Percentiles rank a stretch among this genome's conserved stretches.
These are phyloP conservation scores for Hamamelis virginiana DNA, from an alignment of 164 flowering plant species.

Conservation along the genomic window DNA sequence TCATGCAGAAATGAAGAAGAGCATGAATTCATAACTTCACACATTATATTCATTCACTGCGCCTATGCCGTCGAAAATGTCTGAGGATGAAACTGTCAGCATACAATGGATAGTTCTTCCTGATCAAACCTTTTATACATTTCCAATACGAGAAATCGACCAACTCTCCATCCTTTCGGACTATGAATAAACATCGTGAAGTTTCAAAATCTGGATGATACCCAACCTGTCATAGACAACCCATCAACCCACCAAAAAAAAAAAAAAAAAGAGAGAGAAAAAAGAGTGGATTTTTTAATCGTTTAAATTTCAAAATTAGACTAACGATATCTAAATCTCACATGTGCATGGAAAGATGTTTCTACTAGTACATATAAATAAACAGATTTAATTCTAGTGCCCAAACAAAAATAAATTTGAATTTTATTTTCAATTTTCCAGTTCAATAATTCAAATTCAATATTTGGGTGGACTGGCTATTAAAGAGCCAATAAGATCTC, in stretches of 20 bases:
- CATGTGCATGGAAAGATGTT: too few species aligned
- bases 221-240: conserved; percentile 50
- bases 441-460: too few species aligned
- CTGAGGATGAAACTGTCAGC: conserved; percentile 79
- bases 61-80: conserved; percentile 58
- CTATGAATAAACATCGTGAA: conserved; percentile 90
- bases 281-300: too few species aligned
- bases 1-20: too few species aligned
- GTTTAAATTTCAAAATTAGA: too few species aligned
- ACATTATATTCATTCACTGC: conserved; percentile 25
- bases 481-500: too few species aligned
- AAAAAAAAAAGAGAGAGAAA: conserved; percentile 2
- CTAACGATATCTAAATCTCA: too few species aligned
- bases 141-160: conserved; percentile 95
- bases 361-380: too few species aligned
- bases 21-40: background rate
- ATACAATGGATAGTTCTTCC: conserved; percentile 75
- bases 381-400: too few species aligned
- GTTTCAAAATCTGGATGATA: conserved; percentile 76
- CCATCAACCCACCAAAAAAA: conserved; percentile 16
- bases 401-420: too few species aligned
- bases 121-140: conserved; percentile 81
- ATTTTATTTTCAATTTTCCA: too few species aligned
- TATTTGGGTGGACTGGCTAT: too few species aligned
- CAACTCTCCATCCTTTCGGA: conserved; percentile 67